phyloP scores from a whole-genome alignment of 768 basidiomycete genomes.

The Crassisporium funariophilum region DNA sequence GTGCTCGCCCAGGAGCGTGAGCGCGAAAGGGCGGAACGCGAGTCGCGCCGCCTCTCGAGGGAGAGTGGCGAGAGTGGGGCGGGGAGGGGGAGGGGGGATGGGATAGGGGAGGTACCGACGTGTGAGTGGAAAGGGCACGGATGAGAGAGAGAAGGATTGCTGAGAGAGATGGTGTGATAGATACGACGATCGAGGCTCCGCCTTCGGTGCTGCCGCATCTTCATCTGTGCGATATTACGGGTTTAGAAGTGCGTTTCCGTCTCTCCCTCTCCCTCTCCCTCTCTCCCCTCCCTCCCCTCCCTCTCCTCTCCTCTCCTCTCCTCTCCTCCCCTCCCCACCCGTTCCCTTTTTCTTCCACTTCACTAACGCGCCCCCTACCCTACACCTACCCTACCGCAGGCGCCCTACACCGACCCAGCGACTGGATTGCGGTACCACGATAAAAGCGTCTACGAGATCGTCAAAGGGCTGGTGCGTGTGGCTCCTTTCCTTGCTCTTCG shows the following conservation, averaged over 20 bases:
- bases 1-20: conserved; percentile 81
- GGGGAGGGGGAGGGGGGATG: conserved; percentile 47
- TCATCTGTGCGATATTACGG: conserved; percentile 86
- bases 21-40: conserved; percentile 68
- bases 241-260: conserved; percentile 59
- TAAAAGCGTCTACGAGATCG: conserved; percentile 83
- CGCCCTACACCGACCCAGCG: conserved; percentile 81
- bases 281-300: no score
- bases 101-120: conserved; percentile 63
- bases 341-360: no score
- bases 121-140: conserved; percentile 56
- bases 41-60: conserved; percentile 54
- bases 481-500: no score
- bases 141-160: background rate
- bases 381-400: no score
- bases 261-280: background rate
- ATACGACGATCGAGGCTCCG: conserved; percentile 82
- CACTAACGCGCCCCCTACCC: no score
- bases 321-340: no score
- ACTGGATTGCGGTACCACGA: conserved; percentile 83
- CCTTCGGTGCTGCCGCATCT: conserved; percentile 77
- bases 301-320: no score
- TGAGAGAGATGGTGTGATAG: conserved; percentile 33
- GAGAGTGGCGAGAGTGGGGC: conserved; percentile 56
- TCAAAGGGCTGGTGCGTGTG: conserved; percentile 65